Conservation (phyloP, 148 eudicot genomes). For the Persicaria tinctoria region DNA sequence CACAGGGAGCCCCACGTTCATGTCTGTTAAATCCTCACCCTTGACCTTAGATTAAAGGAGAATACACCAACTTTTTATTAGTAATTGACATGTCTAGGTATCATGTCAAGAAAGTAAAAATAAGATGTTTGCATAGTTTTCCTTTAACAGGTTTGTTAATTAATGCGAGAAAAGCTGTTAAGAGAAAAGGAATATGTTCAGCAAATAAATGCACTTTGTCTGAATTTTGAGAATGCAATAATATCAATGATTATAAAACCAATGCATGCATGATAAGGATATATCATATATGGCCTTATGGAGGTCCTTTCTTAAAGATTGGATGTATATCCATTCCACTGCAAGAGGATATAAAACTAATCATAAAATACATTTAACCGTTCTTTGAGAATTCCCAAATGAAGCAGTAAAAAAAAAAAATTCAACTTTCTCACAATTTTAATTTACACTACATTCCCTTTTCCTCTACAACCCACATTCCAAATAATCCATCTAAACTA, state of each 20-base stretch:
- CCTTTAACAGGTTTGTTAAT: slow-evolving; percentile 73
- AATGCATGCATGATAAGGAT: neutral
- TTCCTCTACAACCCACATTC: too few species aligned
- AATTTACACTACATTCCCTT: too few species aligned
- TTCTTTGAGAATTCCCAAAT: too few species aligned
- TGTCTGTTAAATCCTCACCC: slow-evolving; percentile 65
- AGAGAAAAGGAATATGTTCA: slow-evolving; percentile 4
- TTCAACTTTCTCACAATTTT: too few species aligned
- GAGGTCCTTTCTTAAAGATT: neutral
- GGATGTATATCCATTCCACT: neutral
- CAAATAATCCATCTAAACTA: too few species aligned
- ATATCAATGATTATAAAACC: neutral
- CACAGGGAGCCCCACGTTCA: slow-evolving; percentile 75
- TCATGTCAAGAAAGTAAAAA: neutral
- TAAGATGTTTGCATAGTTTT: slow-evolving; percentile 73
- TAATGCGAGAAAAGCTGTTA: slow-evolving; percentile 62
- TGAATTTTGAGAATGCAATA: neutral
- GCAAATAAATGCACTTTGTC: neutral
- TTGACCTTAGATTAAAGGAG: slow-evolving; percentile 26
- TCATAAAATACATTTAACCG: neutral
- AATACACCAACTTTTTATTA: neutral
- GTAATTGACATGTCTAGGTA: neutral
- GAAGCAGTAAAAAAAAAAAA: too few species aligned
- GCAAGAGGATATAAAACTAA: neutral
- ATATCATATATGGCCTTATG: neutral